A percentile compares a stretch with the other conserved stretches of the same genome.
phyloP scores from a whole-genome alignment of 2,329 filamentous ascomycete species.

The Fusarium sp. region DNA sequence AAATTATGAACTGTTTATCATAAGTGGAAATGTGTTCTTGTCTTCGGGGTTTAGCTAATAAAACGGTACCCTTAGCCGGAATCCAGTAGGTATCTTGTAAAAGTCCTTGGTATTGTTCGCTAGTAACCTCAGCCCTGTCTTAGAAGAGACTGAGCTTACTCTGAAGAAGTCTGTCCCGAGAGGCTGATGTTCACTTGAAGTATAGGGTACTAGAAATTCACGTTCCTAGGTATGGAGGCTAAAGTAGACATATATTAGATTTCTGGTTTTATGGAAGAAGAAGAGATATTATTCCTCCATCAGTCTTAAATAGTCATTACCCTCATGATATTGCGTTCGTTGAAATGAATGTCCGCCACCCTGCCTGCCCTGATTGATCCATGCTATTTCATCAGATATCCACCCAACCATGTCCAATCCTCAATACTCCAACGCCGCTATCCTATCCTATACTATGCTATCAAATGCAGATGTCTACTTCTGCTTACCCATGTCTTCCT shows the following conservation, averaged over 20 bases:
- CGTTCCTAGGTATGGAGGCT: conserved; percentile 16
- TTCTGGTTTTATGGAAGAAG: conserved; percentile 15
- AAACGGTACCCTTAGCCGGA: background rate
- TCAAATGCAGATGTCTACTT: conserved; percentile 16
- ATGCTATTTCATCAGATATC: conserved; percentile 4
- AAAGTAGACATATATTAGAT: conserved; percentile 32
- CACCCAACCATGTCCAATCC: background rate
- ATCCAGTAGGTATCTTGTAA: background rate
- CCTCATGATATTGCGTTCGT: conserved; percentile 14
- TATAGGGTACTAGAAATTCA: background rate
- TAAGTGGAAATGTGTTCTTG: background rate
- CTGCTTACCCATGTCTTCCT: conserved; percentile 50
- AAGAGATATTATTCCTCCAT: conserved; percentile 26
- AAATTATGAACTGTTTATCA: background rate
- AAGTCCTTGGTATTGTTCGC: background rate
- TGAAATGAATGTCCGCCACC: conserved; percentile 33
- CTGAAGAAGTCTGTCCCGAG: background rate
- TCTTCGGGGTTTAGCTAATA: background rate
- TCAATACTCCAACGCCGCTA: conserved; percentile 34
- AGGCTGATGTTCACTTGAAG: background rate
- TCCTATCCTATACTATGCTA: conserved; percentile 1
- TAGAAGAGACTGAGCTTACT: background rate
- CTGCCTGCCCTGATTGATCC: background rate
- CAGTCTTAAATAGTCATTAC: conserved; percentile 11
- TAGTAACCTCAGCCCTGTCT: background rate